These are phyloP conservation scores for Dactylis glomerata DNA, from an alignment of 176 grass and related monocot genomes.

Conservation along the genomic window DNA sequence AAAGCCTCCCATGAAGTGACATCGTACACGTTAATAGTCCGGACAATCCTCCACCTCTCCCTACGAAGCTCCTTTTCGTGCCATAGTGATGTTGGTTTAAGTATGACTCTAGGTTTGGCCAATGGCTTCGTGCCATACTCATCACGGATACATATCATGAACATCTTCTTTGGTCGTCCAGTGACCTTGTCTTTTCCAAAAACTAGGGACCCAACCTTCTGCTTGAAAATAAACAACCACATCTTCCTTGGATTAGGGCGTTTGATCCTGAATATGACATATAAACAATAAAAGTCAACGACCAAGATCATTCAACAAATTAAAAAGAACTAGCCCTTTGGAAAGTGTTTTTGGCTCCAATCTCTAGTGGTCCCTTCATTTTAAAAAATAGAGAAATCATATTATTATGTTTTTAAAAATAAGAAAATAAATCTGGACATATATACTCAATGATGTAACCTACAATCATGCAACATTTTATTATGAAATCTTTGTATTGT, in stretches of 20 bases:
- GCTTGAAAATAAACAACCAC: neutral
- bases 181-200: neutral
- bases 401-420: no score
- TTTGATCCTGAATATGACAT: neutral
- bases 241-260: neutral
- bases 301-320: no score
- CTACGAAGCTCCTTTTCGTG: neutral
- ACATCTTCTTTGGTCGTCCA: neutral
- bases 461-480: no score
- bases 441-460: no score
- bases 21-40: neutral
- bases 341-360: no score
- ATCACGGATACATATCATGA: neutral
- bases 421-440: no score
- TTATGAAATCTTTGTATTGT: no score
- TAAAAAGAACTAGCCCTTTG: no score
- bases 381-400: no score
- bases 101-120: neutral
- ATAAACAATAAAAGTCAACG: neutral
- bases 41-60: neutral
- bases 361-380: no score
- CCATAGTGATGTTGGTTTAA: neutral
- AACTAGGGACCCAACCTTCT: neutral
- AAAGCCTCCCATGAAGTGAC: neutral
- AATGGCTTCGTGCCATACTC: neutral